A percentile compares a stretch with the other conserved stretches of the same genome.
Evolutionary conservation across 192 early-diverging fungal species (phyloP).

Genomic region (Spizellomyces punctatus): DNA sequence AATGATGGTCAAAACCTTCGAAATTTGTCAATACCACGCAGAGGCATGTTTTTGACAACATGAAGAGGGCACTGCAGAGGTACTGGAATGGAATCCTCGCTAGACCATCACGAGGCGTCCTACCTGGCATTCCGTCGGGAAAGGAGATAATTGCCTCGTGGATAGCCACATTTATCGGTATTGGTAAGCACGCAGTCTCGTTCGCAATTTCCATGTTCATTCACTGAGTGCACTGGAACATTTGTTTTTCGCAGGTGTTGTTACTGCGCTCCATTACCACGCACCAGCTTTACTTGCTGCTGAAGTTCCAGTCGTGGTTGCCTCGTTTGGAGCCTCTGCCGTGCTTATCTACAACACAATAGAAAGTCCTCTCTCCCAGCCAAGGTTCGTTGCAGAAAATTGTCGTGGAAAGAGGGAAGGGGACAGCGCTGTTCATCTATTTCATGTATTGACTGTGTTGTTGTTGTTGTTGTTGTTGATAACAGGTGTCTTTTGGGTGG

Average conservation of each 20-base stretch:
- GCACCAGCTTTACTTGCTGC: background rate
- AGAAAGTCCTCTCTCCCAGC: conserved; percentile 22
- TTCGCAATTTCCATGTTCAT: background rate
- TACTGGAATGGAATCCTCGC: conserved; percentile 12
- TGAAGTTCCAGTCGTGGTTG: conserved; percentile 40
- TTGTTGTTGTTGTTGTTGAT: background rate
- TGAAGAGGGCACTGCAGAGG: too few relatives aligned
- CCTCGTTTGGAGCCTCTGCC: conserved; percentile 16
- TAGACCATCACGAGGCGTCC: conserved; percentile 14
- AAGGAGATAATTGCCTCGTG: conserved; percentile 2
- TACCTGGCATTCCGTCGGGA: conserved; percentile 2
- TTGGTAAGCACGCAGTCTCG: background rate
- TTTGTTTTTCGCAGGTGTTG: background rate
- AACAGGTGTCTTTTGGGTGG: conserved; percentile 19
- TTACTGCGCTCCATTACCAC: conserved; percentile 15
- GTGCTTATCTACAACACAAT: conserved; percentile 14
- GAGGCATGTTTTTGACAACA: too few relatives aligned
- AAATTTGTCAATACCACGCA: too few relatives aligned
- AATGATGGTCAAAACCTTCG: too few relatives aligned
- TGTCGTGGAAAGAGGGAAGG: too few relatives aligned
- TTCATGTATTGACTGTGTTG: background rate
- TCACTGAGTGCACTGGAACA: background rate
- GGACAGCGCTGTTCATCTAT: background rate
- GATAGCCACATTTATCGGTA: conserved; percentile 14
- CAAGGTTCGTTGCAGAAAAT: conserved; percentile 2